Evolutionary conservation across 306 rosid genomes (phyloP).

Genomic region (Gleditsia sinensis): DNA sequence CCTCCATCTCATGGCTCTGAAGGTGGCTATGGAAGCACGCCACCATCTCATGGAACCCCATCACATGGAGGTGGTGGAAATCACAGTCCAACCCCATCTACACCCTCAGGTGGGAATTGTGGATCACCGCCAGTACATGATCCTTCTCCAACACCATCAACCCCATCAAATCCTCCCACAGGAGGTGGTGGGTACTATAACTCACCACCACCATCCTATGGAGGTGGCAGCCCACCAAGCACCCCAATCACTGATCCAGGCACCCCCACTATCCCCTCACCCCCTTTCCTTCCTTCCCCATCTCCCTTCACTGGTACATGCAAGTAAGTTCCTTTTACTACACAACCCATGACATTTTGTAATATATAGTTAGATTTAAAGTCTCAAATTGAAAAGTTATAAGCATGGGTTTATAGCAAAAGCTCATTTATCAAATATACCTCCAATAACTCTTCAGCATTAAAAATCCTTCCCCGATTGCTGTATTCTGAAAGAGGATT

Average conservation of each 20-base stretch:
- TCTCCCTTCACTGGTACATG: slow-evolving; percentile 84
- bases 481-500: too few species aligned
- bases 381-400: too few species aligned
- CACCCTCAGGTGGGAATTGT: slow-evolving; percentile 56
- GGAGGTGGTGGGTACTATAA: slow-evolving; percentile 53
- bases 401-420: too few species aligned
- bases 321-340: slow-evolving; percentile 62
- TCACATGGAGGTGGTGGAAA: slow-evolving; percentile 51
- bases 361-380: too few species aligned
- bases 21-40: slow-evolving; percentile 46
- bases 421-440: too few species aligned
- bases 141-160: slow-evolving; percentile 32
- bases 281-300: slow-evolving; percentile 71
- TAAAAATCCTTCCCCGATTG: too few species aligned
- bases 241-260: slow-evolving; percentile 53
- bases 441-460: too few species aligned
- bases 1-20: slow-evolving; percentile 56
- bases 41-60: slow-evolving; percentile 59
- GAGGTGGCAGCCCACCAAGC: slow-evolving; percentile 53
- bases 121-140: slow-evolving; percentile 51
- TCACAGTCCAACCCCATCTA: slow-evolving; percentile 57
- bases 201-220: slow-evolving; percentile 51
- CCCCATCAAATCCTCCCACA: slow-evolving; percentile 61
- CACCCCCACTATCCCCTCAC: slow-evolving; percentile 55
- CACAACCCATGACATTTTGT: not conserved